Evolutionary conservation across 805 yeast species (phyloP).

Genomic region (Starmerella vitae): DNA sequence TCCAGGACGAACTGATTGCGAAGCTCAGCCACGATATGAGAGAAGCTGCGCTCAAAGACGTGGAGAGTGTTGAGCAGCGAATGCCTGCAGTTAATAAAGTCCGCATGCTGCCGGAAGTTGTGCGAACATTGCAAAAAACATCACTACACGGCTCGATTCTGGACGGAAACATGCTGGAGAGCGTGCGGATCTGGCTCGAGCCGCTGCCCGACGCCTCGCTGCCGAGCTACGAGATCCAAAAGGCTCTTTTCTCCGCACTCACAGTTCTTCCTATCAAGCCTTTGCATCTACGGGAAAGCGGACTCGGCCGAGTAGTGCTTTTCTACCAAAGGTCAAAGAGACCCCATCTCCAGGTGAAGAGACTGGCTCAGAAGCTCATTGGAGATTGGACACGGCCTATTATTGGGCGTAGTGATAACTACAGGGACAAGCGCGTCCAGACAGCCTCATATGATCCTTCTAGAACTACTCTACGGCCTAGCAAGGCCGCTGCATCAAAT

Average conservation of each 20-base stretch:
- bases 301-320: conserved; percentile 84
- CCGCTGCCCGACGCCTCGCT: conserved; percentile 95
- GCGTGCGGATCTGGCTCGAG: conserved; percentile 92
- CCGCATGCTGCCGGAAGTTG: conserved; percentile 66
- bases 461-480: conserved; percentile 7
- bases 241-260: conserved; percentile 63
- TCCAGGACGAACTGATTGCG: conserved; percentile 84
- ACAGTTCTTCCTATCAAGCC: conserved; percentile 81
- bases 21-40: conserved; percentile 80
- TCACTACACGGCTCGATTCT: conserved; percentile 81
- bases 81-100: conserved; percentile 65
- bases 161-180: conserved; percentile 85
- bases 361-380: conserved; percentile 77
- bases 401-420: conserved; percentile 87
- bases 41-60: conserved; percentile 43
- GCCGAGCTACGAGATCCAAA: conserved; percentile 95
- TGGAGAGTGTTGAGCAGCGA: conserved; percentile 43
- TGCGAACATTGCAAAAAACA: conserved; percentile 60
- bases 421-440: conserved; percentile 69
- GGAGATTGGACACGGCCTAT: conserved; percentile 99
- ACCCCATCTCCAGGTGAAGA: conserved; percentile 75
- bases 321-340: conserved; percentile 83
- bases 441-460: conserved; percentile 43
- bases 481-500: conserved; percentile 30
- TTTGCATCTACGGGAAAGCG: conserved; percentile 85